Evolutionary conservation across 805 yeast species (phyloP), one percentile per base, ranked within the genome.

Genomic region (Metschnikowia koreensis): DNA sequence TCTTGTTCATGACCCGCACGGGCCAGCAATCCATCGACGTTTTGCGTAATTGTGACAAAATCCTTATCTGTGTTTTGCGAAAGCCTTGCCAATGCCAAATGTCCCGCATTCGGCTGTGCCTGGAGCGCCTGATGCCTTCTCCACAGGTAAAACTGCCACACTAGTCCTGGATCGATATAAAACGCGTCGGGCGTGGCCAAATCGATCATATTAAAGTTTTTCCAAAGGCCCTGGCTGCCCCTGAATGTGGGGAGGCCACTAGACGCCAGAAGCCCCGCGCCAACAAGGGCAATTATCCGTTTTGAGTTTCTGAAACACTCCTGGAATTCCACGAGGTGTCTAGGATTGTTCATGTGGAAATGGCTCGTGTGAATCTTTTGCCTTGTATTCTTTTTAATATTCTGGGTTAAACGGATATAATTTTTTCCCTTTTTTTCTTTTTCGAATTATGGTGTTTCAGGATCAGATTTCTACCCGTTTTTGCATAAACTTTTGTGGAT

Each of bases 111-210:
- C 0, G 97, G 97, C 45, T 62, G 66, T 0, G 93, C 89, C 42
- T 67, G 68, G 47, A 88, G 69, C 0, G 96, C 92, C 45, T 73
- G 73, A 44, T 70, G 76, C 42, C 97, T 65, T 54, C 96, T 70
- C 66, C 82, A 81, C 5, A 89, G 76, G 66, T 91, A 90, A 61
- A 87, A 90, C 63, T 88, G 93, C 97, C 97, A 90, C 7, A 91
- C 97, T 9, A 89, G 73, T 0, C 89, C 88, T 0, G 97, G 96
- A 63, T 90, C 92, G 16, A 75, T 73, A 53, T 83, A 80, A 65
- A 91, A 90, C 6, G 96, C 97, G 63, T 90, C 97, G 0, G 96
- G 96, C 0, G 97, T 90, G 7, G 96, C 96, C 41, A 91, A 73
- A 62, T 90, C 97, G 42, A 88, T 84, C 59, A 91, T 83, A 47